Conservation (phyloP, 305 asterid genomes). For the Plantago coronopus region DNA sequence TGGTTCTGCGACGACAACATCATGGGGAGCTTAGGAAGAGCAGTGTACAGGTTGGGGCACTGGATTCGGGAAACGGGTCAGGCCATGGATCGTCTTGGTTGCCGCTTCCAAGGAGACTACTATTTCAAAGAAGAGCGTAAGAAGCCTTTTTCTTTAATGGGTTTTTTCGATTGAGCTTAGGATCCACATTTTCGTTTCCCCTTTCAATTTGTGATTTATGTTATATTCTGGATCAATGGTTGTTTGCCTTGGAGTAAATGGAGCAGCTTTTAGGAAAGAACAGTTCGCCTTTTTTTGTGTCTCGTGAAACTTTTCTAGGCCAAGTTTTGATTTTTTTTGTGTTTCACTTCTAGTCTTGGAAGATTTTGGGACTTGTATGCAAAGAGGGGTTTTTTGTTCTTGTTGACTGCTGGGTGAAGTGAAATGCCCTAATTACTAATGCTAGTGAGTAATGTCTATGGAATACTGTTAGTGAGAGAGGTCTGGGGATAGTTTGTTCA, state of each 20-base stretch:
- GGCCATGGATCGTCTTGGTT: constrained; percentile 83
- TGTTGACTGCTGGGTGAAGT: not conserved
- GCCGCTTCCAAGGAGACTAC: constrained; percentile 59
- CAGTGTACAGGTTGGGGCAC: constrained; percentile 59
- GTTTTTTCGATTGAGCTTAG: not conserved
- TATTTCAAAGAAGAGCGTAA: constrained; percentile 59
- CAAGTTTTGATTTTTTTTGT: no score
- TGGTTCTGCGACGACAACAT: not conserved
- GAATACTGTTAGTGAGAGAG: not conserved
- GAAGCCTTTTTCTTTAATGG: not conserved
- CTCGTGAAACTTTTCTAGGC: not conserved
- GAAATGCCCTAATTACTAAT: not conserved
- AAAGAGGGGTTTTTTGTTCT: not conserved
- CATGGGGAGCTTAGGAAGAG: constrained; percentile 82
- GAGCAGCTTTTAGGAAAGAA: not conserved
- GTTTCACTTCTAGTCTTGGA: not conserved
- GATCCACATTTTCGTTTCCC: not conserved
- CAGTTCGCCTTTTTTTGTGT: not conserved
- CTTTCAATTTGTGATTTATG: not conserved
- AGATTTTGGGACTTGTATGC: not conserved
- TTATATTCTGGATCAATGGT: not conserved
- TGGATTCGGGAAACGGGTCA: constrained; percentile 76
- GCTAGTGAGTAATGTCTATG: no score
- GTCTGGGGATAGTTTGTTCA: not conserved
- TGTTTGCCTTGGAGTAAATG: not conserved